Conservation (phyloP, 805 yeast species). For the Jamesozyma spencerorum region DNA sequence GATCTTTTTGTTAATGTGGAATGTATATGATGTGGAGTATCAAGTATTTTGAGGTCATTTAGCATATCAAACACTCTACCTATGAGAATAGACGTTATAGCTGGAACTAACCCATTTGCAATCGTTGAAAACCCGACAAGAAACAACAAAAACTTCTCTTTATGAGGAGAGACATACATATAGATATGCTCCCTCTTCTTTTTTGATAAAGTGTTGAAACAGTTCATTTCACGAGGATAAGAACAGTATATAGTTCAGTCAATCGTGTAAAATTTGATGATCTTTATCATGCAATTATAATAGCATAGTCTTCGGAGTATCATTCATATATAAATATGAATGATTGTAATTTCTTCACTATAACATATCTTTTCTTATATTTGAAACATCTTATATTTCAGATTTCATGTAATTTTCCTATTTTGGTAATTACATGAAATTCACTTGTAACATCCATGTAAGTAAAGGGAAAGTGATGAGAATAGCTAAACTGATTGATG, state of each 20-base stretch:
- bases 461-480: too few species aligned
- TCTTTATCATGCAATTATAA: too few species aligned
- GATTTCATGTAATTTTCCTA: background rate
- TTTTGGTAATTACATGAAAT: conserved; percentile 2
- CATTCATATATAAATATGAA: background rate
- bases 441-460: too few species aligned
- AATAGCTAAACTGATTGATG: too few species aligned
- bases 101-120: conserved; percentile 48
- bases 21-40: conserved; percentile 38
- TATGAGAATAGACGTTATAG: conserved; percentile 52
- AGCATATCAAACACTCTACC: conserved; percentile 53
- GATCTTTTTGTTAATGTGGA: conserved; percentile 34
- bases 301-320: too few species aligned
- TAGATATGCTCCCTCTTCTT: conserved; percentile 13
- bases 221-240: background rate
- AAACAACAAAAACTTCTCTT: conserved; percentile 20
- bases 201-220: background rate
- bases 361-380: too few species aligned
- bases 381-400: conserved; percentile 1
- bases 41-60: conserved; percentile 8
- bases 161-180: conserved; percentile 12
- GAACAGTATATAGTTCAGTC: too few species aligned
- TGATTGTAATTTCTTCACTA: background rate
- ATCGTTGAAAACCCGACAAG: conserved; percentile 35
- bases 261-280: too few species aligned